phyloP scores from a whole-genome alignment of 2,329 filamentous ascomycete species.

The Claviceps sp. region DNA sequence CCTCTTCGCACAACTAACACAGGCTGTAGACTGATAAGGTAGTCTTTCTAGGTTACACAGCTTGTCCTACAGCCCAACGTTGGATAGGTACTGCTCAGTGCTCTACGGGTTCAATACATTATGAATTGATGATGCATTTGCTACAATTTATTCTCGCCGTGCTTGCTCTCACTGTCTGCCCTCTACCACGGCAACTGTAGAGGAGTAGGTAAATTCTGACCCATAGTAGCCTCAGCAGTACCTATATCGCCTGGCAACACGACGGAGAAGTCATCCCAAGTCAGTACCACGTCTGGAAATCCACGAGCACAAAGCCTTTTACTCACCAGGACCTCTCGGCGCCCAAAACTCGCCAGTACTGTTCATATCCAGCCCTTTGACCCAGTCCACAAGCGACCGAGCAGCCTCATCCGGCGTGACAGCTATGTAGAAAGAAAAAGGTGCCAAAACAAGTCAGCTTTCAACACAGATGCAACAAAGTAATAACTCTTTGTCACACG shows the following conservation, averaged over 20 bases:
- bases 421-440: conserved; percentile 27
- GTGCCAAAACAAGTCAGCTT: not conserved
- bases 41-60: no score
- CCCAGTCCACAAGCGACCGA: conserved; percentile 46
- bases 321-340: conserved; percentile 52
- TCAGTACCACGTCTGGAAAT: not conserved
- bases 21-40: no score
- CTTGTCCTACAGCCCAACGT: no score
- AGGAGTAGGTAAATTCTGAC: conserved; percentile 47
- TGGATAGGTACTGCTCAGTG: no score
- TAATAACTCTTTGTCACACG: conserved; percentile 8
- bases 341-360: conserved; percentile 64
- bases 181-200: conserved; percentile 52
- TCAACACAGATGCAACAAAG: not conserved
- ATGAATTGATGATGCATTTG: no score
- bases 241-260: conserved; percentile 46
- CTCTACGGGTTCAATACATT: no score
- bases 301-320: conserved; percentile 1
- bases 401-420: conserved; percentile 57
- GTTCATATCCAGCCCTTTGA: conserved; percentile 46
- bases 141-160: not conserved
- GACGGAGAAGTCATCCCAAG: not conserved
- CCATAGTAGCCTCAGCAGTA: conserved; percentile 50
- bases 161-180: not conserved
- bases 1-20: no score